Evolutionary conservation across 306 rosid genomes (phyloP).

Genomic region (Cicer bijugum): DNA sequence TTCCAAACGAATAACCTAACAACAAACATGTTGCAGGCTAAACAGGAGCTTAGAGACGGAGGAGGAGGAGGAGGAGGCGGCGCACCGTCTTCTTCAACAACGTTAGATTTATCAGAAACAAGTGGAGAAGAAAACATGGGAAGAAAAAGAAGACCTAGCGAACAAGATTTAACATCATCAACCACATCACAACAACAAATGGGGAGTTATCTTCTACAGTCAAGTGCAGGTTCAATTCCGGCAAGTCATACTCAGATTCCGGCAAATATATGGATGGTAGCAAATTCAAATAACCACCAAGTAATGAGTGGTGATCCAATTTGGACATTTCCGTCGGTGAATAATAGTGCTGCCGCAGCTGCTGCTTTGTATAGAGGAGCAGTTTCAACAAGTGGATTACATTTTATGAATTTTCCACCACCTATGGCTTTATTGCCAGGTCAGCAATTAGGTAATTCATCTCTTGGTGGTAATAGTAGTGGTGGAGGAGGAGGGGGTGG

Average conservation of each 20-base stretch:
- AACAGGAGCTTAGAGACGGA: conserved; percentile 54
- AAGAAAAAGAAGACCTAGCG: conserved; percentile 60
- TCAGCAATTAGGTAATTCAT: conserved; percentile 59
- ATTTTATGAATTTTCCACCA: conserved; percentile 86
- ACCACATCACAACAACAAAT: conserved; percentile 66
- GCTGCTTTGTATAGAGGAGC: conserved; percentile 64
- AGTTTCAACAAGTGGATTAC: conserved; percentile 79
- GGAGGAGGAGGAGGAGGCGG: neutral
- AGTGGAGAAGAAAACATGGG: conserved; percentile 60
- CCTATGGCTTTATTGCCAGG: conserved; percentile 74
- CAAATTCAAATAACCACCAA: conserved; percentile 75
- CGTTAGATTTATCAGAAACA: conserved; percentile 68
- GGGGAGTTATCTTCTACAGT: conserved; percentile 73
- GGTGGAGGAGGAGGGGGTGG: conserved; percentile 38
- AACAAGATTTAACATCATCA: conserved; percentile 54
- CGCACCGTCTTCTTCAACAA: conserved; percentile 44
- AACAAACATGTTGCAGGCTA: conserved; percentile 62
- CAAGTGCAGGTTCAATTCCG: conserved; percentile 64
- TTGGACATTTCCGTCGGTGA: conserved; percentile 79
- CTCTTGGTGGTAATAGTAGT: conserved; percentile 15
- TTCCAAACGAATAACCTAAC: conserved; percentile 61
- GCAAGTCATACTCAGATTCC: conserved; percentile 75
- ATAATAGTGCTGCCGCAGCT: conserved; percentile 53
- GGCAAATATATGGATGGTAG: conserved; percentile 85
- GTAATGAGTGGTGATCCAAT: conserved; percentile 90